A percentile compares a stretch with the other conserved stretches of the same genome.
Conservation (phyloP, 163 green algal genomes). For the Scenedesmus sp. region DNA sequence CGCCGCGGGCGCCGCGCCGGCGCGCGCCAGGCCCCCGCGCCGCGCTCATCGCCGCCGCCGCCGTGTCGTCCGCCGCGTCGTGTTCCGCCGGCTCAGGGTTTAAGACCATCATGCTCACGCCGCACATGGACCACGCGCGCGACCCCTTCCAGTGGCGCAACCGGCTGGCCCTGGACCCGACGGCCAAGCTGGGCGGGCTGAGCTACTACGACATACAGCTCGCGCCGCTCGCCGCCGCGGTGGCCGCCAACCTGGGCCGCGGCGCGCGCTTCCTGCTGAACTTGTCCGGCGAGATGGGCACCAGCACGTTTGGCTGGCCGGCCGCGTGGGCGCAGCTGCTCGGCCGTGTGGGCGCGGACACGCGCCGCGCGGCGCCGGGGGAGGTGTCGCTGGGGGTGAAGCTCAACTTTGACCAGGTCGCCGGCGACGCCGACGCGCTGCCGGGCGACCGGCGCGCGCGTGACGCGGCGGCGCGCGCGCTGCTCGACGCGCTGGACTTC, state of each 20-base stretch:
- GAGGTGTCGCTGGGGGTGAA: slow-evolving; percentile 30
- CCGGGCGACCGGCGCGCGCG: not conserved
- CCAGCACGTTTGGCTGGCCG: slow-evolving; percentile 14
- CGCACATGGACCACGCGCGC: slow-evolving; percentile 25
- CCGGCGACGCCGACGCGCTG: slow-evolving; percentile 17
- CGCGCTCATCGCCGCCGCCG: too few species aligned
- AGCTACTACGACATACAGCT: slow-evolving; percentile 16
- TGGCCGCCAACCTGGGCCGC: slow-evolving; percentile 20
- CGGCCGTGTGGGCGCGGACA: too few species aligned
- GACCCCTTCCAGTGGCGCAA: slow-evolving; percentile 27
- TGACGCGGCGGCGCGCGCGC: not conserved
- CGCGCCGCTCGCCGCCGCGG: slow-evolving; percentile 22
- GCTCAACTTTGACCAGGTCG: slow-evolving; percentile 25
- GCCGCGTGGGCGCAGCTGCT: slow-evolving; percentile 1
- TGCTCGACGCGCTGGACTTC: slow-evolving; percentile 14
- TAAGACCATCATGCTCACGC: slow-evolving; percentile 36
- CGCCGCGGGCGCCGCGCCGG: too few species aligned
- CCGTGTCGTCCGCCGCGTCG: too few species aligned
- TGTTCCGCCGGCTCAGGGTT: too few species aligned
- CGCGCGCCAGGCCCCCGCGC: too few species aligned
- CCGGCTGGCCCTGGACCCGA: slow-evolving; percentile 4
- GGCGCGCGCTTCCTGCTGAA: slow-evolving; percentile 27
- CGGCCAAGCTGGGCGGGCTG: not conserved
- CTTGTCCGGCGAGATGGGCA: slow-evolving; percentile 36
- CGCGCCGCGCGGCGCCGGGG: not conserved